phyloP scores from a whole-genome alignment of 176 grass and related monocot genomes.

The Zea mays region Zm-B73-REFERENCE-NAM-5.0 NC_050104.1:38300001-38300500 shows the following conservation, averaged over 20 bases:
- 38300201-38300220: slow-evolving; percentile 87
- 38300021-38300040: background rate
- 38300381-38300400: slow-evolving; percentile 22
- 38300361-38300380: background rate
- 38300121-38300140: slow-evolving; percentile 19
- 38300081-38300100: background rate
- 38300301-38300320: slow-evolving; percentile 8
- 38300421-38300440: background rate
- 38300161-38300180: slow-evolving; percentile 64
- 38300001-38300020: background rate
- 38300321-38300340: background rate
- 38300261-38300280: slow-evolving; percentile 1
- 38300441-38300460: no score
- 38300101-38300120: background rate
- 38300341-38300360: background rate
- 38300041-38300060: background rate
- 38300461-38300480: no score
- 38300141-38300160: slow-evolving; percentile 26
- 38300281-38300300: slow-evolving; percentile 15
- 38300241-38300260: slow-evolving; percentile 92
- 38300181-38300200: slow-evolving; percentile 80
- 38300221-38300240: slow-evolving; percentile 92
- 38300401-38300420: slow-evolving; percentile 10
- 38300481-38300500: no score
- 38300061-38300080: background rate